These are phyloP conservation scores for Anthoceros angustus DNA, from an alignment of 225 moss, liverwort and hornwort genomes.

Conservation along the genomic window DNA sequence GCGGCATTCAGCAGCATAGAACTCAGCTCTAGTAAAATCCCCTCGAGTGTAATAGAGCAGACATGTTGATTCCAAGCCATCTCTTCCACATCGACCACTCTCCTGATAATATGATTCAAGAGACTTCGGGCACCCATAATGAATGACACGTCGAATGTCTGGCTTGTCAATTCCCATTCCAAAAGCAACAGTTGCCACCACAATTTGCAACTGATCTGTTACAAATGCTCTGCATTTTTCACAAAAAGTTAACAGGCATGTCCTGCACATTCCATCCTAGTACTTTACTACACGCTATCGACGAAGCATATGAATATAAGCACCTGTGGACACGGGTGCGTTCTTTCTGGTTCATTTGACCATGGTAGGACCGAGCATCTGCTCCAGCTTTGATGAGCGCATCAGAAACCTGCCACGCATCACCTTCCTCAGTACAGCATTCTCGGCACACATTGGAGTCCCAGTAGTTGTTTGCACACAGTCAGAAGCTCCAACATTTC, in stretches of 20 bases:
- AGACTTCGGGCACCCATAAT: slow-evolving; percentile 93
- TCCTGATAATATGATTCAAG: slow-evolving; percentile 92
- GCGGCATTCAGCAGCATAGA: slow-evolving; percentile 39
- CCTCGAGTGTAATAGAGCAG: slow-evolving; percentile 71
- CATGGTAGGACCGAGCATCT: slow-evolving; percentile 80
- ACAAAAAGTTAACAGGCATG: not conserved
- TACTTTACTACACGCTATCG: not conserved
- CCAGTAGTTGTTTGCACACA: not conserved
- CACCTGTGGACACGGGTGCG: slow-evolving; percentile 70
- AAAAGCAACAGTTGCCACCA: slow-evolving; percentile 87
- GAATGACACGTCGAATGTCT: slow-evolving; percentile 81
- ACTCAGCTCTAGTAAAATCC: slow-evolving; percentile 72
- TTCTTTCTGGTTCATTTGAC: slow-evolving; percentile 47
- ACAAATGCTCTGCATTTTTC: slow-evolving; percentile 51
- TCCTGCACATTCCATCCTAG: not conserved
- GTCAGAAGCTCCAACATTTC: not conserved
- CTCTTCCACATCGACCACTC: slow-evolving; percentile 84
- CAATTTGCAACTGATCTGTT: slow-evolving; percentile 63
- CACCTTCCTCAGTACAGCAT: no score
- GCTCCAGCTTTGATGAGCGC: slow-evolving; percentile 58
- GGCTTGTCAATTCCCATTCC: slow-evolving; percentile 98
- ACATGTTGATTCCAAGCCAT: slow-evolving; percentile 71
- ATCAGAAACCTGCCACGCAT: slow-evolving; percentile 36
- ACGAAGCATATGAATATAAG: slow-evolving; percentile 4
- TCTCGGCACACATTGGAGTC: not conserved